Evolutionary conservation across 768 basidiomycete genomes (phyloP).

Genomic region (Panellus pusillus): DNA sequence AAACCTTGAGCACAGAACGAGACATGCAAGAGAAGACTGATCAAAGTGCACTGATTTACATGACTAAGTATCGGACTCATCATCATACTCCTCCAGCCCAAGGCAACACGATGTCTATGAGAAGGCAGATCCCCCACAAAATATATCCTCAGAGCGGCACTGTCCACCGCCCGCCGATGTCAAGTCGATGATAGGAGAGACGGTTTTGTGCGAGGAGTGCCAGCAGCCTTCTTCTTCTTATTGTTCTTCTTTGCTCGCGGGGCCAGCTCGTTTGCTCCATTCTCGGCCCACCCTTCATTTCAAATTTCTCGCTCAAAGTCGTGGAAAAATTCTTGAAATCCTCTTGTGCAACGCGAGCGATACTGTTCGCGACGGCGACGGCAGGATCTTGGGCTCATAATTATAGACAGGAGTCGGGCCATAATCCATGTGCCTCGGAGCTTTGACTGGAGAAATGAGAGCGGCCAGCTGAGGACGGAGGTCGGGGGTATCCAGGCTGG

Average conservation of each 20-base stretch:
- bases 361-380: slow-evolving; percentile 1
- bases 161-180: background rate
- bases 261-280: slow-evolving; percentile 1
- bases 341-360: slow-evolving; percentile 5
- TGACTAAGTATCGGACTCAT: background rate
- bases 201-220: background rate
- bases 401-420: slow-evolving; percentile 9
- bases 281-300: background rate
- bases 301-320: slow-evolving; percentile 1
- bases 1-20: slow-evolving; percentile 4
- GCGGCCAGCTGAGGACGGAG: background rate
- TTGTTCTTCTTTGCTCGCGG: slow-evolving; percentile 1
- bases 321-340: slow-evolving; percentile 12
- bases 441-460: slow-evolving; percentile 10
- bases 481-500: background rate
- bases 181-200: background rate
- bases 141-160: slow-evolving; percentile 3
- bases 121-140: slow-evolving; percentile 1
- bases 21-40: slow-evolving; percentile 1
- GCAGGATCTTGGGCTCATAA: slow-evolving; percentile 1
- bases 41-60: background rate
- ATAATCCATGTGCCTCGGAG: slow-evolving; percentile 1
- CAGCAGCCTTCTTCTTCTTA: slow-evolving; percentile 5
- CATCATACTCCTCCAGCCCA: too few relatives aligned
- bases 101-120: too few relatives aligned